Evolutionary conservation across 2,329 filamentous ascomycete genomes (phyloP).

Genomic region (Ascochyta viciae-villosae): DNA sequence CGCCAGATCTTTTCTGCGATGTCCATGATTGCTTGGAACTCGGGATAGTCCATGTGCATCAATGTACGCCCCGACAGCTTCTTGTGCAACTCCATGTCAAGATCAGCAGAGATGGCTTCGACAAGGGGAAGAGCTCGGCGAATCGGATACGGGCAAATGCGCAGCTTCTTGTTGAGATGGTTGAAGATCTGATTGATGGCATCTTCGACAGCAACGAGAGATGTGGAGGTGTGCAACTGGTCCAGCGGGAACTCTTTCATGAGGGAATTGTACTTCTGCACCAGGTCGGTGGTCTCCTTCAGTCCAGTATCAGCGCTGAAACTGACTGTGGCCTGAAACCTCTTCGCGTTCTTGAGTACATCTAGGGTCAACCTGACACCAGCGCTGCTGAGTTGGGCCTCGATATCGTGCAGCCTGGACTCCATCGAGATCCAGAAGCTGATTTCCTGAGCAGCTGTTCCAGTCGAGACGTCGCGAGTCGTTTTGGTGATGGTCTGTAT

Average conservation of each 20-base stretch:
- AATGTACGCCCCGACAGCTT: conserved; percentile 85
- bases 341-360: conserved; percentile 94
- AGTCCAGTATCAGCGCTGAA: conserved; percentile 95
- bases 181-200: conserved; percentile 87
- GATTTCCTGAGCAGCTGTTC: conserved; percentile 94
- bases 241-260: conserved; percentile 98
- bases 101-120: conserved; percentile 91
- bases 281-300: conserved; percentile 93
- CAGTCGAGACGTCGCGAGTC: conserved; percentile 78
- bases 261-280: conserved; percentile 97
- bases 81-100: conserved; percentile 85
- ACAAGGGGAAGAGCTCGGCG: conserved; percentile 90
- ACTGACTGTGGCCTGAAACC: conserved; percentile 96
- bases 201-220: conserved; percentile 85
- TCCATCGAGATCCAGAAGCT: conserved; percentile 99
- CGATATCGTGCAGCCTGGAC: conserved; percentile 87
- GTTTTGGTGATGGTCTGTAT: conserved; percentile 97
- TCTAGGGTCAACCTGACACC: conserved; percentile 91
- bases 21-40: conserved; percentile 86
- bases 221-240: conserved; percentile 90
- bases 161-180: conserved; percentile 97
- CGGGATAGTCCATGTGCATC: conserved; percentile 89
- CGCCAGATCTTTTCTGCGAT: conserved; percentile 85
- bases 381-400: conserved; percentile 84
- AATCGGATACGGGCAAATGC: conserved; percentile 95